Evolutionary conservation across 2,329 filamentous ascomycete species (phyloP), one percentile per base, ranked within the genome.

Genomic region (Phoma sp.): DNA sequence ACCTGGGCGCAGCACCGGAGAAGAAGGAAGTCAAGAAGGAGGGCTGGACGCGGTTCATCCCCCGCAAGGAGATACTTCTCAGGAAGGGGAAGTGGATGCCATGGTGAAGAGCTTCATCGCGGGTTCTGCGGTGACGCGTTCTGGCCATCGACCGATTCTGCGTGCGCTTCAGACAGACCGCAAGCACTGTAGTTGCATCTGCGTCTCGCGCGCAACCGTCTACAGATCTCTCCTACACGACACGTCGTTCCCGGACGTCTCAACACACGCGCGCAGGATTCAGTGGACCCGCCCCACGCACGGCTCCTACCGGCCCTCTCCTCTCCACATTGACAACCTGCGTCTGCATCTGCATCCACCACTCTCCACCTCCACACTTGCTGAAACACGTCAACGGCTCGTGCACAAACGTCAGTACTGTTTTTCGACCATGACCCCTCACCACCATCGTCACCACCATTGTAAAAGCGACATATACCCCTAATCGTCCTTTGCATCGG

Each of bases 21-120:
- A 63, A 62, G 44, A 62, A 63, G 52, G 62, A 45, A 21, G 15
- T 3, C 27, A 40, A 63, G 59, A 65, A 60, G 38, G 52, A 61
- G 13, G 55, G 57, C 9, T 69, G 65, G 65, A 54, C 57, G 45
- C 44, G 63, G 22, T 67, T 65, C 33, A 46, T 69, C 31, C 61
- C 63, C 6, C 32, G 47, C 12, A 55, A 51, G 43, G 36, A 55
- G 25, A 55, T 55, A 46, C 43, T 55, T 15, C 41, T 46, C 5
- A 55, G 43, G 52, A 55, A 51, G 37, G 52, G 24, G 25, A 55
- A 55, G 37, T 55, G 52, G 52, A 51, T 51, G 46, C 46, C 37
- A 4, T 55, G 52, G 52, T 55, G 39, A 24, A 50, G 12, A n/a
- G 12, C 7, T 12, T 6, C 41, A 35, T 36, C 22, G 32, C 44